A percentile compares a stretch with the other conserved stretches of the same genome.
Conservation (phyloP, 495 filamentous ascomycete species). For the Rusavskia elegans region DNA sequence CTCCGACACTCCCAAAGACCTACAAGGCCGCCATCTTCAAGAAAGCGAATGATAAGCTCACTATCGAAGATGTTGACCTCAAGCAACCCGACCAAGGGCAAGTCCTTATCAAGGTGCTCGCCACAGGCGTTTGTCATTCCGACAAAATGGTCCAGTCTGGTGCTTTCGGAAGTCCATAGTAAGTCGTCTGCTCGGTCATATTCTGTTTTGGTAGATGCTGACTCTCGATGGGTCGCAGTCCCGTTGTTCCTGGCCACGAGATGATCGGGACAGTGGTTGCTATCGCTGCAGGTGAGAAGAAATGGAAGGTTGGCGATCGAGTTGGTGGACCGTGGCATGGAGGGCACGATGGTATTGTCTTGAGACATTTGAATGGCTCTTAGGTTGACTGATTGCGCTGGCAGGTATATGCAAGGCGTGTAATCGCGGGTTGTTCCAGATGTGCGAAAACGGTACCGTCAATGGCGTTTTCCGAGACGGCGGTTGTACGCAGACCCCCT, state of each 20-base stretch:
- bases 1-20: constrained; percentile 36
- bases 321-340: constrained; percentile 42
- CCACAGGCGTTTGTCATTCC: constrained; percentile 53
- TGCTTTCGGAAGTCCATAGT: constrained; percentile 5
- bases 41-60: constrained; percentile 52
- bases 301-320: constrained; percentile 46
- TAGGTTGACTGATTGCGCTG: not conserved
- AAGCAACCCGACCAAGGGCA: constrained; percentile 49
- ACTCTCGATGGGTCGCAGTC: constrained; percentile 2
- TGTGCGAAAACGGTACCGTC: constrained; percentile 28
- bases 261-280: constrained; percentile 45
- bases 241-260: constrained; percentile 33
- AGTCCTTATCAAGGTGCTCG: constrained; percentile 40
- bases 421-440: constrained; percentile 24
- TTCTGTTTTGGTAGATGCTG: not conserved
- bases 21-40: constrained; percentile 58
- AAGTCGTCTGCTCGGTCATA: not conserved
- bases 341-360: constrained; percentile 23
- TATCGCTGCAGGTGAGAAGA: constrained; percentile 33
- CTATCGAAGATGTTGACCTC: constrained; percentile 46
- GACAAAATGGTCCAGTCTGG: constrained; percentile 49
- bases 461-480: constrained; percentile 37
- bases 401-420: constrained; percentile 24
- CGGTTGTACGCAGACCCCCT: constrained; percentile 19
- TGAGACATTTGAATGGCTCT: not conserved